Conservation (phyloP, 371 early-diverging fungal species). For the Mortierella sp. region DNA sequence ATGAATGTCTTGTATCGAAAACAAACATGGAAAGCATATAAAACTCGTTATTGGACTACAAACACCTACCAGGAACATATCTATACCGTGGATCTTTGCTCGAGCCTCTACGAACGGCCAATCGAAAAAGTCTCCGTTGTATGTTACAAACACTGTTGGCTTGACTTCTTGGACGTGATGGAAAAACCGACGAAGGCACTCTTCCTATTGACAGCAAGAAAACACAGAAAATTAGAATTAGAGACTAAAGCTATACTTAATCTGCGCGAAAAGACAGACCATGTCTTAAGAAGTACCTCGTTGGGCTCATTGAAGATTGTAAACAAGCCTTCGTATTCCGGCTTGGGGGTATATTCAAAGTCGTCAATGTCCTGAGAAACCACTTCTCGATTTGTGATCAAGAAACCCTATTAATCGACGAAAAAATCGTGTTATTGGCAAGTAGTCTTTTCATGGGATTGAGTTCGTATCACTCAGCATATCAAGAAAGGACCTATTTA, state of each 20-base stretch:
- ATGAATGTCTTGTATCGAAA: background rate
- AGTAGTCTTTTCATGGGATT: too few species aligned
- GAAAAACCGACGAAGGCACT: constrained; percentile 91
- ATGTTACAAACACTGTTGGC: constrained; percentile 97
- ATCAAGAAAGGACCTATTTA: constrained; percentile 43
- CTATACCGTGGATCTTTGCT: constrained; percentile 84
- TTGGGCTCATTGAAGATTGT: constrained; percentile 96
- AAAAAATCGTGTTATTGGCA: background rate
- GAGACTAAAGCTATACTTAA: background rate
- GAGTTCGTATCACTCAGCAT: background rate
- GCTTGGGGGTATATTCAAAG: constrained; percentile 99
- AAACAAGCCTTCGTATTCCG: constrained; percentile 97
- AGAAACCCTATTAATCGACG: constrained; percentile 80
- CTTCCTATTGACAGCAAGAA: constrained; percentile 58
- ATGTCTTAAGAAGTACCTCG: constrained; percentile 70
- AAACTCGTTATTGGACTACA: background rate
- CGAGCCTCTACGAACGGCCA: constrained; percentile 99
- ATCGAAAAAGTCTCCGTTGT: constrained; percentile 99
- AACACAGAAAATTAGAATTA: background rate
- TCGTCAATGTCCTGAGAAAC: constrained; percentile 98
- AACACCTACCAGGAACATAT: constrained; percentile 76
- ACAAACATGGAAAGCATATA: background rate
- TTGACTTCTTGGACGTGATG: constrained; percentile 90
- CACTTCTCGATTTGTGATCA: constrained; percentile 98
- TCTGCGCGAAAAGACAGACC: background rate